Evolutionary conservation across 1,284 basidiomycete species (phyloP), one percentile per base, ranked within the genome.

Genomic region (Ceratobasidium sp.): DNA sequence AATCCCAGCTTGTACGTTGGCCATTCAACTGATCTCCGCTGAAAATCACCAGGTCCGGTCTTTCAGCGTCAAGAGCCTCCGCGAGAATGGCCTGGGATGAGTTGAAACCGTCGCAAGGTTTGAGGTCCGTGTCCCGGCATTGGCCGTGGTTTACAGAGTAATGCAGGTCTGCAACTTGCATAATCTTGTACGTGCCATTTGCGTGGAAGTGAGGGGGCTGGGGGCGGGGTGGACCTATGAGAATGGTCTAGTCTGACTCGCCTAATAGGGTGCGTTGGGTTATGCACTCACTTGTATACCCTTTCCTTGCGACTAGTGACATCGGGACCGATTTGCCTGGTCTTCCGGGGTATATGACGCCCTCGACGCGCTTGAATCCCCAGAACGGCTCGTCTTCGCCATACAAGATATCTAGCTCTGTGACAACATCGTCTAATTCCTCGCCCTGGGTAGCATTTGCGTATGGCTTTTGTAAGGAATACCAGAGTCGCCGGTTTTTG

Each of bases 161-260:
- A 77, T 97, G 94, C 29, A 96, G 80, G 77, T 97, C 94, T 1
- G 94, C 94, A 30, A 95, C 82, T 77, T 97, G 94, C 72, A 97
- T 82, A 72, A 96, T 87, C 77, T 88, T 94, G 84, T 93, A 93
- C 33, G 84, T 88, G 5, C 94, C 94, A 25, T 89, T 83, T 19
- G 77, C 80, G n/a, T 87, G 87, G 79, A 97, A 95, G 73, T 89
- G 89, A 0, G 93, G 84, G 0, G 88, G 87, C 2, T 84, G 85
- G 0, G 90, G 86, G 8, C 80, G 81, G 0, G 91, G 89, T 1
- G 88, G 81, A 16, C 80, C 89, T 91, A 74, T 9, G 57, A 46
- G 9, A 14, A 47, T 19, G 19, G 68, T 54, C 1, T 36, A 36
- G 11, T 36, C 11, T n/a, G n/a, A 49, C 25, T 68, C 33, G 19